phyloP scores from a whole-genome alignment of 495 filamentous ascomycete genomes.

The Tuber brumale region DNA sequence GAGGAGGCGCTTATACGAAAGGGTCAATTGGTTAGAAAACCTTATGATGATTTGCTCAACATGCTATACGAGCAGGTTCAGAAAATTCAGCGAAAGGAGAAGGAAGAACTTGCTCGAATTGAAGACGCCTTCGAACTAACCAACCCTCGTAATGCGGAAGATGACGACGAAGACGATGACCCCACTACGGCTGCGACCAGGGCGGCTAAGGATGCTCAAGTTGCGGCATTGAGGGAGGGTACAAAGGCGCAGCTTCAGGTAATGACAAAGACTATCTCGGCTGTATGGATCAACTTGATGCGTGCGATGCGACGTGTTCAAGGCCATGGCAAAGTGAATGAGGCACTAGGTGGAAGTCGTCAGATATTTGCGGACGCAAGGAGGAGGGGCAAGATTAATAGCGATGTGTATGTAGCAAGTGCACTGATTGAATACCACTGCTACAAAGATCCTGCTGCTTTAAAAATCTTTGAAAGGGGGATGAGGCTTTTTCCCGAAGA shows the following conservation, averaged over 20 bases:
- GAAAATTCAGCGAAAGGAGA: conserved; percentile 65
- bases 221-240: conserved; percentile 63
- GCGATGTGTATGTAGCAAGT: conserved; percentile 86
- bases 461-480: conserved; percentile 91
- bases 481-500: conserved; percentile 87
- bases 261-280: conserved; percentile 72
- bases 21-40: conserved; percentile 66
- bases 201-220: conserved; percentile 55
- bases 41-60: conserved; percentile 75
- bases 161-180: conserved; percentile 62
- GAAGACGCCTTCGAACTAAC: conserved; percentile 53
- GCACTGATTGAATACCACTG: conserved; percentile 91
- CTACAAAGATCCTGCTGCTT: conserved; percentile 84
- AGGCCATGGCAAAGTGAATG: conserved; percentile 71
- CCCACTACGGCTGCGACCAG: conserved; percentile 51
- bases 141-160: conserved; percentile 47
- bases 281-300: conserved; percentile 90
- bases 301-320: conserved; percentile 89
- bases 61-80: conserved; percentile 73
- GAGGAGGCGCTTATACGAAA: conserved; percentile 63
- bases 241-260: conserved; percentile 63
- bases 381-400: conserved; percentile 74
- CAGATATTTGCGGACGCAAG: conserved; percentile 83
- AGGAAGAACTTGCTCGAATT: conserved; percentile 61
- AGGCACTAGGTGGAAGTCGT: conserved; percentile 65